A percentile compares a stretch with the other conserved stretches of the same genome.
Conservation (phyloP, 305 asterid genomes). For the Petunia hybrid region DNA sequence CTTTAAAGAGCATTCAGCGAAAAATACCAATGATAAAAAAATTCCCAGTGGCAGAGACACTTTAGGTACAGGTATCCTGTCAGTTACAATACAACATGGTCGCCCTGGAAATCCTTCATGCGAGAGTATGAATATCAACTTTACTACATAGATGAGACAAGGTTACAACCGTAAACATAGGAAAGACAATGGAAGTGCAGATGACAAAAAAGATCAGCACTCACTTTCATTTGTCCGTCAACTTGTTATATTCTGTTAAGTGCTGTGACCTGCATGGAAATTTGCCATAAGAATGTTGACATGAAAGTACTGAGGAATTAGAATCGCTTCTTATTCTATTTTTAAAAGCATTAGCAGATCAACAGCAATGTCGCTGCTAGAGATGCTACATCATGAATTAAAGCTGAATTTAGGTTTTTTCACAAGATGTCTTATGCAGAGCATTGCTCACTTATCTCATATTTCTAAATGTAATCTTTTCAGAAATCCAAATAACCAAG, state of each 20-base stretch:
- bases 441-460: neutral
- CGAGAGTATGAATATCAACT: slow-evolving; percentile 3
- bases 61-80: slow-evolving; percentile 15
- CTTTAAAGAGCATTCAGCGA: neutral
- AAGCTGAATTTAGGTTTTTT: neutral
- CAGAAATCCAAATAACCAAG: slow-evolving; percentile 5
- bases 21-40: slow-evolving; percentile 3
- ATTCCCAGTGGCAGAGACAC: neutral
- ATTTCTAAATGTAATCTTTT: neutral
- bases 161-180: neutral
- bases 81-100: slow-evolving; percentile 28
- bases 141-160: neutral
- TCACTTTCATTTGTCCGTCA: slow-evolving; percentile 50
- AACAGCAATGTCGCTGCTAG: neutral
- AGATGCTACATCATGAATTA: neutral
- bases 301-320: neutral
- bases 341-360: neutral
- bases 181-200: neutral
- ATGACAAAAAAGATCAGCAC: slow-evolving; percentile 30
- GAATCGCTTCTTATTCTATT: neutral
- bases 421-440: neutral
- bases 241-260: slow-evolving; percentile 50
- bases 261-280: slow-evolving; percentile 63
- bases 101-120: slow-evolving; percentile 10
- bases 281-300: slow-evolving; percentile 24